A percentile compares a stretch with the other conserved stretches of the same genome.
Evolutionary conservation across 1,284 basidiomycete genomes (phyloP).

Genomic region (Cutaneotrichosporon dermatis): DNA sequence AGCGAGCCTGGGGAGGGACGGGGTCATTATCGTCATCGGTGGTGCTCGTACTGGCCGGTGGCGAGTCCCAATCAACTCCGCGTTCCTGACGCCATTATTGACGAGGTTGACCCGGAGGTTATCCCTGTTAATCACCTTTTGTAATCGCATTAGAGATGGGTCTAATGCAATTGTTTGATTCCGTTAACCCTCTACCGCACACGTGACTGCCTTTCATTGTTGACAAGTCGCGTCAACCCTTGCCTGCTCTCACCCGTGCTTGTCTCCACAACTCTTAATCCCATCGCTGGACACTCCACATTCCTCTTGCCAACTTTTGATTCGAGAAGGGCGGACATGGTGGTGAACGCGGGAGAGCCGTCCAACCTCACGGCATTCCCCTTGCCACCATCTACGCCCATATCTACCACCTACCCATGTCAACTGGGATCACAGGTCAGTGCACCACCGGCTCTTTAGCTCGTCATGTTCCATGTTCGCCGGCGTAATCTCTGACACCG

Average conservation of each 20-base stretch:
- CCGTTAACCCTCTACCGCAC: not conserved
- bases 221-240: conserved; percentile 2
- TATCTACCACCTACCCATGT: conserved; percentile 8
- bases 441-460: not conserved
- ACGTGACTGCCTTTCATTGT: conserved; percentile 8
- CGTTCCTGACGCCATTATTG: no score
- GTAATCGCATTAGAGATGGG: no score
- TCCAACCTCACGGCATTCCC: conserved; percentile 3
- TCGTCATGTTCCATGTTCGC: no score
- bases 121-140: no score
- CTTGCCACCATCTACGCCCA: conserved; percentile 10
- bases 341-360: not conserved
- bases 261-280: not conserved
- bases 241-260: not conserved
- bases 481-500: no score
- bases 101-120: no score
- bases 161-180: no score
- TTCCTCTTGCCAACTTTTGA: not conserved
- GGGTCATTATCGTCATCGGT: no score
- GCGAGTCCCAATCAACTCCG: no score
- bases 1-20: no score
- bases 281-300: not conserved
- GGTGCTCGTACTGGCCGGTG: no score
- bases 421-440: conserved; percentile 20
- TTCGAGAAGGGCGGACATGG: not conserved